Percentiles rank a stretch among this genome's conserved stretches.
phyloP scores from a whole-genome alignment of 306 rosid species.

The Sechiopsis laciniata region DNA sequence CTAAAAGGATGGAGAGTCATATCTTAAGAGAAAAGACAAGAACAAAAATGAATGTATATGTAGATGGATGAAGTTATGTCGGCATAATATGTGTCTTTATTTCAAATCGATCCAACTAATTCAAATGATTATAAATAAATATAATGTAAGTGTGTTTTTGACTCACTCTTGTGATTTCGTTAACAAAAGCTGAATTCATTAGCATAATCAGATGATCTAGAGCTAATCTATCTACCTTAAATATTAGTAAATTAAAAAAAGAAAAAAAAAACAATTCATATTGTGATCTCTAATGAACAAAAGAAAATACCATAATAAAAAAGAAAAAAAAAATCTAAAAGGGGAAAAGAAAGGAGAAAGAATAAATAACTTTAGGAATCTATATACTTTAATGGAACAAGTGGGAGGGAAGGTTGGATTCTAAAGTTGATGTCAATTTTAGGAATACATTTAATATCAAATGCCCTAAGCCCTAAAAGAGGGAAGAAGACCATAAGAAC shows the following conservation, averaged over 20 bases:
- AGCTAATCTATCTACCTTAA: no score
- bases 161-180: no score
- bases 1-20: neutral
- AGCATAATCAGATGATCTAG: no score
- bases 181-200: no score
- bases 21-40: neutral
- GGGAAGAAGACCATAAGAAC: neutral
- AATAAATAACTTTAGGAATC: slow-evolving; percentile 16
- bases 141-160: no score
- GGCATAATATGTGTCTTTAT: neutral
- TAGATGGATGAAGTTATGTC: neutral
- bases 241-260: no score
- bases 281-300: no score
- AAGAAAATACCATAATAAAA: no score
- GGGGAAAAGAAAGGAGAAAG: neutral
- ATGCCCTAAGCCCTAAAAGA: neutral
- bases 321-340: no score
- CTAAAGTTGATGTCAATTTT: slow-evolving; percentile 8
- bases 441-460: slow-evolving; percentile 18
- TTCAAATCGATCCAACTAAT: neutral
- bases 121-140: neutral
- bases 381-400: neutral
- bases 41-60: neutral
- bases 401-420: slow-evolving; percentile 8
- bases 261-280: no score